Conservation (phyloP, 176 grass and related monocot species). For the Hsuehochloa calcarea region DNA sequence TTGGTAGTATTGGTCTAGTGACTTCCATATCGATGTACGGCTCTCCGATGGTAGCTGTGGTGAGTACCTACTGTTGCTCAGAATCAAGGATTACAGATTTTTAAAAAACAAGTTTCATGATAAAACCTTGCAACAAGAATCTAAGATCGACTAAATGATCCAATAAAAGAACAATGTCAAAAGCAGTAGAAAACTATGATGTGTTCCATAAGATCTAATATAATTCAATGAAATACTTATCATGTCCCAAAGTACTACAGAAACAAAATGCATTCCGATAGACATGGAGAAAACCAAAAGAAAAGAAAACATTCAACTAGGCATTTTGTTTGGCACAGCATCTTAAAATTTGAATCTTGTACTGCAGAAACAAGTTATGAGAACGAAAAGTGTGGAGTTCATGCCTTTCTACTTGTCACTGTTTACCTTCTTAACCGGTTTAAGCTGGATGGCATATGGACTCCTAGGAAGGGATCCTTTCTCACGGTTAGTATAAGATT, state of each 20-base stretch:
- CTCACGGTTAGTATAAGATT: conserved; percentile 44
- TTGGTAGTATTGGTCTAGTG: conserved; percentile 58
- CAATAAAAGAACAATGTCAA: neutral
- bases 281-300: neutral
- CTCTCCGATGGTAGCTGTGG: conserved; percentile 59
- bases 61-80: conserved; percentile 31
- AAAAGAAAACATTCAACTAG: neutral
- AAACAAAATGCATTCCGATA: neutral
- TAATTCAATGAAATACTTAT: neutral
- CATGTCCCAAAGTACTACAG: neutral
- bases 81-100: neutral
- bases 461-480: conserved; percentile 62
- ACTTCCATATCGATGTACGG: conserved; percentile 71
- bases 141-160: neutral
- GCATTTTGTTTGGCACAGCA: neutral
- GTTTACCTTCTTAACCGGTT: conserved; percentile 63
- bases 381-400: conserved; percentile 80
- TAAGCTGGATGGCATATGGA: conserved; percentile 62
- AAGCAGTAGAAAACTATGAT: neutral
- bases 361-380: conserved; percentile 71
- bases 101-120: neutral
- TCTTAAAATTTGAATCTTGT: neutral
- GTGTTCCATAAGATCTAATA: neutral
- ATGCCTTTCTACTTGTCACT: conserved; percentile 87
- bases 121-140: neutral